Evolutionary conservation across 768 basidiomycete species (phyloP), one percentile per base, ranked within the genome.

Genomic region (Panaeolus cyanescens): DNA sequence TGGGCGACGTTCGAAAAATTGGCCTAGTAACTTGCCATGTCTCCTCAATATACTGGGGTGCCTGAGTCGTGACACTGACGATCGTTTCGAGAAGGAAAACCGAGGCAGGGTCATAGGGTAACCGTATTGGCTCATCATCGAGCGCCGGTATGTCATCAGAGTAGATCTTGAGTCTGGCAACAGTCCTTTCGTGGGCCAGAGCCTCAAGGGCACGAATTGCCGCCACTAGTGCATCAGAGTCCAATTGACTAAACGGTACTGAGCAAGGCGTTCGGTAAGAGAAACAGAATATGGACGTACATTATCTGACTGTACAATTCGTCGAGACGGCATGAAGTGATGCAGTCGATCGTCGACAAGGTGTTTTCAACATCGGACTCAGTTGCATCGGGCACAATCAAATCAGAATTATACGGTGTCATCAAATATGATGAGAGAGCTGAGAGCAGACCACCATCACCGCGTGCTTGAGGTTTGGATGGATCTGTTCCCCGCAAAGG

Each of bases 21-120:
- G 55, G 54, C 45, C 33, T n/a, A 37, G 60, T 15, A 30, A 72
- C 87, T 65, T 65, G 92, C 96, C 97, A 99, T 39, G 93, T 83
- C 45, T 99, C 95, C 59, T 90, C 90, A 28, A 98, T 89, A 66
- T 89, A 83, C 62, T 88, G 84, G 7, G 89, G 84, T 1, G 90
- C 85, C 61, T 93, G 87, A 64, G 85, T 88, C 1, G 91, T 83
- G 37, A 99, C 87, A 73, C 94, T 96, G 65, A 94, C 88, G 90
- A 98, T 96, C 55, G 87, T 92, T 74, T 99, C 97, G 62, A 99
- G 75, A 34, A 99, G 86, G 76, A 98, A 96, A 1, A 97, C 89
- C 7, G 95, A 93, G 3, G 95, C 93, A 10, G 97, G 95, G 71
- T 99, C 97, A 67, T 99, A 99, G 9, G 96, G 87, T 8, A 96